phyloP scores from a whole-genome alignment of 2,329 filamentous ascomycete species.

The Zasmidium cellare region DNA sequence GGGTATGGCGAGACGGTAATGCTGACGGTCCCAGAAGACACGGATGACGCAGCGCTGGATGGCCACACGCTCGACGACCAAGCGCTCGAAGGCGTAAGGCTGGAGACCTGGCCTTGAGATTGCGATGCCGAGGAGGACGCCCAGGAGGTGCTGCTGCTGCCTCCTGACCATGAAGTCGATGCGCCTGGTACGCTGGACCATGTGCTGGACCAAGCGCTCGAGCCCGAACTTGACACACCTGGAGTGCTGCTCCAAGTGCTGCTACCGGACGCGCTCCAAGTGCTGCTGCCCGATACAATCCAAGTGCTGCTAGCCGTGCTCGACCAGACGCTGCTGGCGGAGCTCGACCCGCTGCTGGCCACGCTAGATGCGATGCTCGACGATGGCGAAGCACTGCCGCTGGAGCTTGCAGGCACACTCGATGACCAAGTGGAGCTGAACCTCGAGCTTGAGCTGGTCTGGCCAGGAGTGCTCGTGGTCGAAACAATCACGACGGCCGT shows the following conservation, averaged over 20 bases:
- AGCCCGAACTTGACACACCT: background rate
- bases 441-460: background rate
- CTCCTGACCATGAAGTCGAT: background rate
- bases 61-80: too few species aligned
- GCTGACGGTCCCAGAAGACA: background rate
- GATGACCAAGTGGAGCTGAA: background rate
- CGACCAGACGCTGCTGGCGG: background rate
- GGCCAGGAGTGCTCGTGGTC: background rate
- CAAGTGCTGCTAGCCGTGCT: background rate
- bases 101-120: background rate
- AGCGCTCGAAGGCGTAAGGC: background rate
- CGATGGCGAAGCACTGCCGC: background rate
- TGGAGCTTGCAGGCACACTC: background rate
- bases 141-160: background rate
- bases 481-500: background rate
- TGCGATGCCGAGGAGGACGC: background rate
- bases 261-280: background rate
- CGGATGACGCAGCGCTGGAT: background rate
- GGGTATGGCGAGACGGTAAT: background rate
- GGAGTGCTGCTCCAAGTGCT: background rate
- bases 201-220: too few species aligned
- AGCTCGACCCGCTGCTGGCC: background rate
- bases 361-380: background rate
- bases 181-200: background rate
- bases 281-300: background rate